Conservation (phyloP, 106 monocot genomes). For the Narthecium ossifragum region DNA sequence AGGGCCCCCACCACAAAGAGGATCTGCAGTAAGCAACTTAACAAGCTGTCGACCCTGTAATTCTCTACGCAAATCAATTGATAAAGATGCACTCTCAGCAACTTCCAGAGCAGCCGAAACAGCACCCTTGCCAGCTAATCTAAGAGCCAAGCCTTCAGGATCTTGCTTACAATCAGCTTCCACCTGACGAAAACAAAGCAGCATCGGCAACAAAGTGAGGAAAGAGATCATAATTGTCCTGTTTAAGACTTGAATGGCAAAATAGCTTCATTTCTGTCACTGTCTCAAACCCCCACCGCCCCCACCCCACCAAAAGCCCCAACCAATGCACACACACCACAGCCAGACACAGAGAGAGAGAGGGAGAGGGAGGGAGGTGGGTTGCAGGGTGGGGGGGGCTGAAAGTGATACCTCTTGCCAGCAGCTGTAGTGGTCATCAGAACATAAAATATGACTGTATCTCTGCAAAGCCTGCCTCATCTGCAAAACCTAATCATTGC, state of each 20-base stretch:
- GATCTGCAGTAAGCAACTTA: slow-evolving; percentile 83
- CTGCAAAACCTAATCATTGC: slow-evolving; percentile 42
- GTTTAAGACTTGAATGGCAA: too few species aligned
- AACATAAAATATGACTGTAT: slow-evolving; percentile 63
- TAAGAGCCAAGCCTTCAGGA: slow-evolving; percentile 86
- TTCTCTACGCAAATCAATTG: slow-evolving; percentile 81
- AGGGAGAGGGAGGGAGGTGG: not conserved
- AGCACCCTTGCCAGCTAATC: slow-evolving; percentile 81
- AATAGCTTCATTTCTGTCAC: too few species aligned
- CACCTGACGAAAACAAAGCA: slow-evolving; percentile 36
- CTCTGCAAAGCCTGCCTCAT: slow-evolving; percentile 69
- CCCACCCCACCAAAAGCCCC: too few species aligned
- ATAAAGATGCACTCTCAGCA: slow-evolving; percentile 79
- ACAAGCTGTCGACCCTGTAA: slow-evolving; percentile 91
- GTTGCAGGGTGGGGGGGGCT: not conserved
- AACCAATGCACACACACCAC: too few species aligned
- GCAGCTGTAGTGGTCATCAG: slow-evolving; percentile 67
- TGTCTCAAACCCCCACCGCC: too few species aligned
- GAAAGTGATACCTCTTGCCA: slow-evolving; percentile 79
- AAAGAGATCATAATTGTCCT: not conserved
- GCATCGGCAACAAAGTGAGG: slow-evolving; percentile 1
- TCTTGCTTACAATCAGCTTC: slow-evolving; percentile 81
- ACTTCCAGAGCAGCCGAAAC: slow-evolving; percentile 96
- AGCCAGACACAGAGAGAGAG: too few species aligned
- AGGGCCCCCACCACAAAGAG: slow-evolving; percentile 94